Evolutionary conservation across 768 basidiomycete species (phyloP).

Genomic region (Tylopilus rubrobrunneus): DNA sequence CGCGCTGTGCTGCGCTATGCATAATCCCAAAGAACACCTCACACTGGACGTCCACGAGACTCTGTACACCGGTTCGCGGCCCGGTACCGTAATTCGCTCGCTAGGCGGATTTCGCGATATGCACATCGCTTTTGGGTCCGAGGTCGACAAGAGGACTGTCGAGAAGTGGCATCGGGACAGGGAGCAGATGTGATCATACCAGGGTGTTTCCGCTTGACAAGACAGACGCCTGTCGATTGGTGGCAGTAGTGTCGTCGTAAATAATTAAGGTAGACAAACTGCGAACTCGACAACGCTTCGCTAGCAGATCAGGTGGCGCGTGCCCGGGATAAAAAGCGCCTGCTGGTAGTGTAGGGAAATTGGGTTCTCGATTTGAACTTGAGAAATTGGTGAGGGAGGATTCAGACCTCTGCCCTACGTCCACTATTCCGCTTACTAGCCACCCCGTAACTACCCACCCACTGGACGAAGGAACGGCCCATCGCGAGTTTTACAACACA

Average conservation of each 20-base stretch:
- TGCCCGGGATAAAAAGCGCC: not conserved
- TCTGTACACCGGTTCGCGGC: constrained; percentile 28
- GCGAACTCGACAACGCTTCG: not conserved
- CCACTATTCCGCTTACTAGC: no score
- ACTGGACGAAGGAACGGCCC: no score
- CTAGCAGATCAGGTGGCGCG: not conserved
- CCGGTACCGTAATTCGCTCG: constrained; percentile 24
- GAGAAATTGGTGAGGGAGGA: no score
- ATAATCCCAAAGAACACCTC: constrained; percentile 17
- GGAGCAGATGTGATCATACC: not conserved
- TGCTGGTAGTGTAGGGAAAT: not conserved
- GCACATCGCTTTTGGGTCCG: constrained; percentile 28
- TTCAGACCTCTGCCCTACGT: no score
- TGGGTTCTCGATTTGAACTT: no score
- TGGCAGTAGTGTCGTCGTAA: constrained; percentile 4
- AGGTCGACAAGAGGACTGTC: constrained; percentile 31
- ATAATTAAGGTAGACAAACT: not conserved
- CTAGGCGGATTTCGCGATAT: constrained; percentile 27
- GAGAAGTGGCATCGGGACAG: constrained; percentile 4
- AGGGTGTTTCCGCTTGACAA: not conserved
- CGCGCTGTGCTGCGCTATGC: constrained; percentile 15
- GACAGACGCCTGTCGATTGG: constrained; percentile 2
- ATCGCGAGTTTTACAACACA: no score
- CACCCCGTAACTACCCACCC: no score
- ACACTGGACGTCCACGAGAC: constrained; percentile 26